Percentiles rank a stretch among this genome's conserved stretches.
Evolutionary conservation across 441 rosid species (phyloP).

Genomic region (Populus trichocarpa): DNA sequence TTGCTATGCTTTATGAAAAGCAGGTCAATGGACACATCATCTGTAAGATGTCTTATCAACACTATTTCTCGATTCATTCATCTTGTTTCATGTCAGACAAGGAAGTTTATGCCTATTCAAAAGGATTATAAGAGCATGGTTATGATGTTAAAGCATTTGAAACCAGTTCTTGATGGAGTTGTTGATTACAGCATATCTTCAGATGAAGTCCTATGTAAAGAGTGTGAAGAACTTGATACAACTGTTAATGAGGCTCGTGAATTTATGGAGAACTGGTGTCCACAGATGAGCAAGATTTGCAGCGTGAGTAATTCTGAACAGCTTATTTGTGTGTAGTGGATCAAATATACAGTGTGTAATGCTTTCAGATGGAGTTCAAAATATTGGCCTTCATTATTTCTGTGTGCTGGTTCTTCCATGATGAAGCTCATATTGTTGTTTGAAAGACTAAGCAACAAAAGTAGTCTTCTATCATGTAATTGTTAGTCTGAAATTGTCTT

Average conservation of each 20-base stretch:
- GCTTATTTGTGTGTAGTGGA: not conserved
- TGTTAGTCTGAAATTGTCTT: not conserved
- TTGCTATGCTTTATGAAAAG: constrained; percentile 10
- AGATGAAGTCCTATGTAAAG: constrained; percentile 50
- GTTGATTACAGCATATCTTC: constrained; percentile 54
- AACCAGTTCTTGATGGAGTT: constrained; percentile 70
- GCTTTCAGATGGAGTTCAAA: not conserved
- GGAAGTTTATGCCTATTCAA: constrained; percentile 46
- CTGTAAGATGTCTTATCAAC: constrained; percentile 68
- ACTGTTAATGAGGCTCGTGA: constrained; percentile 75
- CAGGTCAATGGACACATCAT: constrained; percentile 63
- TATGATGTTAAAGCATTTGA: constrained; percentile 61
- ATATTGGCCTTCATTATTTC: not conserved
- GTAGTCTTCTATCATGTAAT: not conserved
- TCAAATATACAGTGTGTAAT: not conserved
- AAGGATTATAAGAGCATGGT: constrained; percentile 53
- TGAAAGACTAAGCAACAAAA: not conserved
- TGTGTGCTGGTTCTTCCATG: not conserved
- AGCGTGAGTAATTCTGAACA: constrained; percentile 44
- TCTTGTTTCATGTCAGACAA: constrained; percentile 75
- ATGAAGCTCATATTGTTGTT: not conserved
- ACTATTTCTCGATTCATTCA: constrained; percentile 83
- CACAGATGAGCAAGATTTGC: constrained; percentile 68
- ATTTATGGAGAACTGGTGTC: constrained; percentile 70
- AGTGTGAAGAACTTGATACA: constrained; percentile 68